A percentile compares a stretch with the other conserved stretches of the same genome.
These are phyloP conservation scores for Trichophyton equinum DNA, from an alignment of 2,329 filamentous ascomycete genomes.

Conservation along the genomic window DNA sequence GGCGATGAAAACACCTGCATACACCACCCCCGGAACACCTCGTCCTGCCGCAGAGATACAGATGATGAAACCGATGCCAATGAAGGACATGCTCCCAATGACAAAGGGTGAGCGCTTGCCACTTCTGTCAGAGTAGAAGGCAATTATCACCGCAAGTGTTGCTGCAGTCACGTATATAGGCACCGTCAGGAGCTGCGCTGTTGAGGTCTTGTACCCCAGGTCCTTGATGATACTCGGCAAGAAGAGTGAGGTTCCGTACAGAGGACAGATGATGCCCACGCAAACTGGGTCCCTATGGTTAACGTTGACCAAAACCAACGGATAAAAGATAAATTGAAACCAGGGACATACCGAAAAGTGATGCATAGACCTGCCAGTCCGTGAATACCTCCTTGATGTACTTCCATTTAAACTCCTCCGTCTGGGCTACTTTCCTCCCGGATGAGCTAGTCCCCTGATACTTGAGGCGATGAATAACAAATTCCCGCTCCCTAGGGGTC, in stretches of 20 bases:
- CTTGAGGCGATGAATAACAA: constrained; percentile 28
- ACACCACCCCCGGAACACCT: constrained; percentile 32
- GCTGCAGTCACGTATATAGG: constrained; percentile 32
- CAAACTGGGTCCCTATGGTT: constrained; percentile 21
- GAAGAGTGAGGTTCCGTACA: constrained; percentile 32
- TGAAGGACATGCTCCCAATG: constrained; percentile 40
- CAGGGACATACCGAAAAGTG: constrained; percentile 26
- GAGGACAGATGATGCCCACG: constrained; percentile 31
- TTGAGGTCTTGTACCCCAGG: constrained; percentile 28
- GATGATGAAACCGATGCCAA: constrained; percentile 48
- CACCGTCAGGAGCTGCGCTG: constrained; percentile 30
- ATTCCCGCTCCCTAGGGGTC: constrained; percentile 28
- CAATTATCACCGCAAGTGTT: constrained; percentile 30
- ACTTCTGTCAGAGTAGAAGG: constrained; percentile 45
- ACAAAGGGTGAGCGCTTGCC: constrained; percentile 46
- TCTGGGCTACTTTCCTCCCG: constrained; percentile 18
- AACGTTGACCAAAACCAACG: not conserved
- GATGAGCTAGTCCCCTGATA: constrained; percentile 22
- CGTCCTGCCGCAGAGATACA: constrained; percentile 25
- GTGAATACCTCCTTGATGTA: constrained; percentile 30
- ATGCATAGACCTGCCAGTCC: constrained; percentile 34
- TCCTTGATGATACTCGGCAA: constrained; percentile 32
- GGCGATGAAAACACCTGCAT: constrained; percentile 38
- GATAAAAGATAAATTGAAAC: not conserved
- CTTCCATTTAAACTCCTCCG: constrained; percentile 26